Base-by-base conservation (phyloP, 2,329 filamentous ascomycete species). In the Colletotrichum phormii region DNA sequence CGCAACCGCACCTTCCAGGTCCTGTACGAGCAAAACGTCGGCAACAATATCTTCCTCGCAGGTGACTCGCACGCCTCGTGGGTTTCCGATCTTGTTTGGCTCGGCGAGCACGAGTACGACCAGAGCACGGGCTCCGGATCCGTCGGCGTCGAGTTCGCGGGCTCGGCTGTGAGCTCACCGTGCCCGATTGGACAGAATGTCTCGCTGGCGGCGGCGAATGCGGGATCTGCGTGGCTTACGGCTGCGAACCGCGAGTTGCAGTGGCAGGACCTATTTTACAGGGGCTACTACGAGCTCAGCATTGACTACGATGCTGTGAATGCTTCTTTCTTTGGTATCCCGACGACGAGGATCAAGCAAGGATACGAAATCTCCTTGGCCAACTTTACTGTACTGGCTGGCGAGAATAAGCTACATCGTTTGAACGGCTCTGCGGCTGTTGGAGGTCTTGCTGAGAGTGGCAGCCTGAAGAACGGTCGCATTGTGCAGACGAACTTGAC, bases 221-320 rank as follows among this genome's bases (percentile, higher is more conserved):
- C 31, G 3, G 64, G 53, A 13, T 55, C 58, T 1, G 33, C 67
- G 0, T 71, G 58, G 63, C 33, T 74, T 22, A 72, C 68, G 5
- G 70, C 7, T 6, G 85, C 76, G 26, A 94, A 93, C 80, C 82
- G 84, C 0, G 91, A 93, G 79, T 83, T 95, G 59, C 90, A 93
- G 77, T 95, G 92, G 93, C 89, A 92, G 76, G 92, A 94, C 70
- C 80, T 91, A 8, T 94, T 93, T 80, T 95, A 94, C 80, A 87
- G 92, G 22, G 93, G 93, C 1, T 95, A 95, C 82, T 94, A 90
- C 76, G 88, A 92, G 77, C 83, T 95, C 42, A 86, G 88, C 59
- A 83, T 94, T 61, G 85, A 82, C 24, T 85, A 88, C 26, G 84
- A 91, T 12, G 82, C 87, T 57, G 85, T 93, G 2, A 84, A 88